These are phyloP conservation scores for Coffea eugenioides DNA, from an alignment of 257 asterid genomes.

Conservation along the genomic window DNA sequence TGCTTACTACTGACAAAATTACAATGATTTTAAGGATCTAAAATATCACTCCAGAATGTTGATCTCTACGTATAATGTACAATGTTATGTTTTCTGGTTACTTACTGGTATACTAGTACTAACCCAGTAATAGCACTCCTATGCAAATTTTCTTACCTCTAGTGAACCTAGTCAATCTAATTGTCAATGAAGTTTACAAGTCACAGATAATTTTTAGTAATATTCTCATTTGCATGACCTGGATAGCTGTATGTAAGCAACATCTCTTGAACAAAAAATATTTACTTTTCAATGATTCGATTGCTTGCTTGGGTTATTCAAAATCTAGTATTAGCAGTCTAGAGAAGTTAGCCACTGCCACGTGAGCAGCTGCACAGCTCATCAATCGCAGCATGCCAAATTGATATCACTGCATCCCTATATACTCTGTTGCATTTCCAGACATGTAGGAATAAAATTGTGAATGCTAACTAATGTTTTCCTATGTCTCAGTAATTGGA, in stretches of 20 bases:
- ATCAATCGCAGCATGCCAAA: background rate
- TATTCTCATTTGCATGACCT: background rate
- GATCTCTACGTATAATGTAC: background rate
- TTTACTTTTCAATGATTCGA: background rate
- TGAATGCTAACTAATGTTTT: constrained; percentile 1
- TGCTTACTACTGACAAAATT: background rate
- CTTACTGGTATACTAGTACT: background rate
- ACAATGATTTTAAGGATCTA: background rate
- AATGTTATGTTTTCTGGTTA: background rate
- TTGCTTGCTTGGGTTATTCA: background rate
- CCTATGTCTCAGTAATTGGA: constrained; percentile 62
- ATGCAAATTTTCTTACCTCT: background rate
- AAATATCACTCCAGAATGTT: background rate
- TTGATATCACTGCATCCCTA: background rate
- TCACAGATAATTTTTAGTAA: background rate
- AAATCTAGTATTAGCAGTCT: background rate
- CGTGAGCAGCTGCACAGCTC: background rate
- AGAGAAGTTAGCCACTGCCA: background rate
- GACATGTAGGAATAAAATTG: background rate
- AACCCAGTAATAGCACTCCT: background rate
- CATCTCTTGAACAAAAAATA: background rate
- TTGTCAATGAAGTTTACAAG: background rate
- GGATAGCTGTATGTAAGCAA: too few species aligned
- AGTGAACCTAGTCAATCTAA: background rate
- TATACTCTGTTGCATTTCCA: background rate